Evolutionary conservation across 345 rosid species (phyloP), one percentile per base, ranked within the genome.

Genomic region (Luvunga scandens): DNA sequence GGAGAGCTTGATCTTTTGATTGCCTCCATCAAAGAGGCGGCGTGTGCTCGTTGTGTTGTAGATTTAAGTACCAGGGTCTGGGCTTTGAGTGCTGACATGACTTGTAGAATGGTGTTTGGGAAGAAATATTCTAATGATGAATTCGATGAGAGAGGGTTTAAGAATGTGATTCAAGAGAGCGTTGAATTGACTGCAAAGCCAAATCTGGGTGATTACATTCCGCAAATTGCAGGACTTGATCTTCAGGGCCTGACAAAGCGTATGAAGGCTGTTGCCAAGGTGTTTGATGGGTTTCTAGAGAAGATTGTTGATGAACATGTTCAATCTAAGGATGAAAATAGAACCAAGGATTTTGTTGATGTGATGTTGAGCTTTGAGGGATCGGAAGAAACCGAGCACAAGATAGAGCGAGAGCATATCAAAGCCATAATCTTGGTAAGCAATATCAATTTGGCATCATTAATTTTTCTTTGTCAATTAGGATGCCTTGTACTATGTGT

Each of bases 211-310:
- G 83, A 87, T 24, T 18, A 79, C 55, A 30, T 81, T 1, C 88
- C 85, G 13, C 78, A 66, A 9, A 24, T 86, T 22, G 79, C 72
- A 0, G 42, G 65, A 16, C 72, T 84, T 31, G 89, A 86, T 34
- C 66, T 82, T 67, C 83, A 86, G 34, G 85, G 87, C 19, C 19
- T 61, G 66, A 61, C 34, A 12, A 61, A 61, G 66, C 64, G 75
- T 7, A 77, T 85, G 85, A 87, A 82, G 83, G 78, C 76, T 4
- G 38, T 80, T 62, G 53, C 78, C 45, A 81, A 72, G 77, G 84
- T 81, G 50, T 82, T 85, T 66, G 84, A 84, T 69, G 66, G 4
- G 0, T 81, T 84, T 55, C 33, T 84, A 2, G 86, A 84, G 78
- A 84, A 81, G 79, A 81, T 81, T 27, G 59, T 81, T 34, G 81